A percentile compares a stretch with the other conserved stretches of the same genome.
Conservation (phyloP, 1,284 basidiomycete genomes). For the Ceratobasidium sp. region DNA sequence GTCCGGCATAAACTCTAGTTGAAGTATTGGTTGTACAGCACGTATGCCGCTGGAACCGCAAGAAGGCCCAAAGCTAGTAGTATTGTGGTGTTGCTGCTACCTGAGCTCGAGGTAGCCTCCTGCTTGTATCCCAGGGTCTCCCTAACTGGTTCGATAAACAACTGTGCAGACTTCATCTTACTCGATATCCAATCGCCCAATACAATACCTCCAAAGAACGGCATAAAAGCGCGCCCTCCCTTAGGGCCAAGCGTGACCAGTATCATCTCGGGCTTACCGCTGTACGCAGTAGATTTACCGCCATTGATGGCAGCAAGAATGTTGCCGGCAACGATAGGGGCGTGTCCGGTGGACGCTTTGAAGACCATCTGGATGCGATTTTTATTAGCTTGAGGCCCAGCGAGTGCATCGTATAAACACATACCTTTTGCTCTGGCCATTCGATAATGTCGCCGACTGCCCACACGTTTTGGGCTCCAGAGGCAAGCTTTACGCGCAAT, state of each 20-base stretch:
- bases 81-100: not conserved
- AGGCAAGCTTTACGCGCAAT: constrained; percentile 45
- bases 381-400: not conserved
- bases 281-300: constrained; percentile 30
- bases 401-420: not conserved
- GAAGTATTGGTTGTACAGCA: constrained; percentile 7
- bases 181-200: constrained; percentile 28
- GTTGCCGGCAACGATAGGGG: constrained; percentile 43
- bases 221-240: constrained; percentile 22
- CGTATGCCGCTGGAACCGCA: constrained; percentile 11
- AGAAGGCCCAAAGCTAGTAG: not conserved
- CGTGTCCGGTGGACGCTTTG: constrained; percentile 38
- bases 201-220: constrained; percentile 32
- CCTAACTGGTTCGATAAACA: not conserved
- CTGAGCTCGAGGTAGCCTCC: not conserved
- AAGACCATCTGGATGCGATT: constrained; percentile 23
- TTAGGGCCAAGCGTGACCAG: constrained; percentile 41
- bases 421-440: constrained; percentile 46
- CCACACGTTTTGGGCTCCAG: constrained; percentile 46
- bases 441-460: constrained; percentile 48
- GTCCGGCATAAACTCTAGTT: not conserved
- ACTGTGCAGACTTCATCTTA: constrained; percentile 17
- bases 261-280: constrained; percentile 26
- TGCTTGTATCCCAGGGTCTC: constrained; percentile 18
- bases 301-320: constrained; percentile 45